Evolutionary conservation across 1,284 basidiomycete genomes (phyloP).

Genomic region (Entoloma clypeatum): DNA sequence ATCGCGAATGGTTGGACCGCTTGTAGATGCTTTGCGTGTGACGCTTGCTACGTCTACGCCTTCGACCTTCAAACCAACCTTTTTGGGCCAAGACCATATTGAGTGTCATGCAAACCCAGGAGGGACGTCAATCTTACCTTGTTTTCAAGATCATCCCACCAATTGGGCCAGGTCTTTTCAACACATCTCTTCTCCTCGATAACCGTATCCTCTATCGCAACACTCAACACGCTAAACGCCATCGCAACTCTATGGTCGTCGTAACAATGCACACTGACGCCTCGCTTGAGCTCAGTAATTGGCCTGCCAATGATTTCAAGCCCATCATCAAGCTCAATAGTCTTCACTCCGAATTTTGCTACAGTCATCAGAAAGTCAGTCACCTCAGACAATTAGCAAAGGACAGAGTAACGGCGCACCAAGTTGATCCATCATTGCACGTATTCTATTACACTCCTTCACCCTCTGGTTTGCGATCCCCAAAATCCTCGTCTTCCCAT

Average conservation of each 20-base stretch:
- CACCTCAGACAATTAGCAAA: conserved; percentile 6
- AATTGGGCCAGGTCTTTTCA: conserved; percentile 99
- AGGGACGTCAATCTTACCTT: conserved; percentile 56
- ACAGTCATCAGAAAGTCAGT: conserved; percentile 8
- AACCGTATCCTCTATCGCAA: conserved; percentile 71
- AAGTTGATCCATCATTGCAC: conserved; percentile 94
- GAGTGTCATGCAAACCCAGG: conserved; percentile 1
- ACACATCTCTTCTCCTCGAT: conserved; percentile 97
- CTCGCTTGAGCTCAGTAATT: conserved; percentile 56
- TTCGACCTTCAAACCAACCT: conserved; percentile 89
- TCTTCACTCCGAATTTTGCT: conserved; percentile 96
- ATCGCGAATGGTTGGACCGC: conserved; percentile 35
- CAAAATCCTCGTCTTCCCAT: conserved; percentile 73
- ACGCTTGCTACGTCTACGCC: conserved; percentile 72
- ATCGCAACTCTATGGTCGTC: conserved; percentile 99
- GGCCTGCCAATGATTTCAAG: conserved; percentile 86
- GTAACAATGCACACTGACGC: conserved; percentile 88
- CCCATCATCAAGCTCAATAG: conserved; percentile 90
- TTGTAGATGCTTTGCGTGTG: conserved; percentile 41
- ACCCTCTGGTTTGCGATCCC: conserved; percentile 99
- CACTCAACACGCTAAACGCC: conserved; percentile 91
- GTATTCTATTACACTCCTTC: conserved; percentile 97
- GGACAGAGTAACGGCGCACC: conserved; percentile 44
- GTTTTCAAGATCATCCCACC: conserved; percentile 98
- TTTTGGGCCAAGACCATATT: conserved; percentile 10